phyloP scores from a whole-genome alignment of 176 grass and related monocot genomes.

The Coix lacrymajobi region DNA sequence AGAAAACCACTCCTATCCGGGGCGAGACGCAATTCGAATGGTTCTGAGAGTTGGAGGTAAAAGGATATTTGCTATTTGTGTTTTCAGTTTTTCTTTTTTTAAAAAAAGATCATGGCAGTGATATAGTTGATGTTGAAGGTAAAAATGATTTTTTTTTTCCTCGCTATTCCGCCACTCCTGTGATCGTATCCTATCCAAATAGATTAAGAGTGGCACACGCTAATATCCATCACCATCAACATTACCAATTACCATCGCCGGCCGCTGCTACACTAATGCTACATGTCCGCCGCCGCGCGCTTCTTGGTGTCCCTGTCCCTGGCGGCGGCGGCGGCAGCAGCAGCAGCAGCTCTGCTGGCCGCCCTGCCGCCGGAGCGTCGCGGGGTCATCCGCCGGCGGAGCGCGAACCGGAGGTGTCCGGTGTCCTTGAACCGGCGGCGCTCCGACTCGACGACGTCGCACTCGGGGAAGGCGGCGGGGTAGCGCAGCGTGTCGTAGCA shows the following conservation, averaged over 20 bases:
- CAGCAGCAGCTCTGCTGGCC: not conserved
- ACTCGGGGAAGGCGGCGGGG: constrained; percentile 51
- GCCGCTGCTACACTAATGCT: not conserved
- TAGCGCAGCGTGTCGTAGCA: constrained; percentile 76
- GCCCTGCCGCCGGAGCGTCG: not conserved
- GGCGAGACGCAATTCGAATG: too few relatives aligned
- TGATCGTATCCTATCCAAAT: not conserved
- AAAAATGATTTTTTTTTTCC: not conserved
- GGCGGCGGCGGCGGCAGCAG: not conserved
- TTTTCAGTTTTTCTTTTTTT: too few relatives aligned
- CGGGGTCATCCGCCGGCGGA: not conserved
- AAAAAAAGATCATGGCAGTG: not conserved
- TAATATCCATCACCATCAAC: not conserved
- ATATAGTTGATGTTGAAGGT: not conserved
- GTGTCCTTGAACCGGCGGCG: constrained; percentile 49
- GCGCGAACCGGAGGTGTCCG: constrained; percentile 44
- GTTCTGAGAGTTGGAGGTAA: too few relatives aligned
- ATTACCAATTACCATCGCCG: not conserved
- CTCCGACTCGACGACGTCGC: constrained; percentile 67
- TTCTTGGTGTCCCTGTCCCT: not conserved
- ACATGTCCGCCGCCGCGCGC: not conserved
- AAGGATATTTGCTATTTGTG: too few relatives aligned
- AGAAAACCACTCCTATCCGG: too few relatives aligned
- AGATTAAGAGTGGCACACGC: not conserved
- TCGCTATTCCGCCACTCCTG: not conserved